Percentiles rank a stretch among this genome's conserved stretches.
Evolutionary conservation across 2,329 filamentous ascomycete genomes (phyloP).

Genomic region (Ophiobolus disseminans): DNA sequence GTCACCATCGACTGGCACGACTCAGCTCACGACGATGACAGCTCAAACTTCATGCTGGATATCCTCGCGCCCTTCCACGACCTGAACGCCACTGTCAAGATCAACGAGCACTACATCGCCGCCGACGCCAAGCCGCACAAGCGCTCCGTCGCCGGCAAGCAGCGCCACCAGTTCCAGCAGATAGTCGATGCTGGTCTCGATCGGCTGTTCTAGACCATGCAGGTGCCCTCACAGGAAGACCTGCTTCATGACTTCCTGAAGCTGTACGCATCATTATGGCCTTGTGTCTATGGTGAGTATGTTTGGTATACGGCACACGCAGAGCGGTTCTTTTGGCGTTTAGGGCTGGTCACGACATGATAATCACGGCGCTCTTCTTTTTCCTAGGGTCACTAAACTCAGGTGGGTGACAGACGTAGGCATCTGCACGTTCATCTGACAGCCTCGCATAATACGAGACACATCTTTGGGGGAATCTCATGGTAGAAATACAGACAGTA

Average conservation of each 20-base stretch:
- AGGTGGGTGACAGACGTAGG: too few species aligned
- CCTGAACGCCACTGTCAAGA: constrained; percentile 26
- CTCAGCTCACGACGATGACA: constrained; percentile 33
- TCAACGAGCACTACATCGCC: constrained; percentile 38
- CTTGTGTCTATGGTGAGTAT: too few species aligned
- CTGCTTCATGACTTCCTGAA: background rate
- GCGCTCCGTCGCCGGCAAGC: constrained; percentile 35
- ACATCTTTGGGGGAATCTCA: too few species aligned
- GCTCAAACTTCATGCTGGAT: constrained; percentile 27
- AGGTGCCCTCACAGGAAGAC: too few species aligned
- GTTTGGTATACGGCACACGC: background rate
- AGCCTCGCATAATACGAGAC: too few species aligned
- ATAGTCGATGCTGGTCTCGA: constrained; percentile 31
- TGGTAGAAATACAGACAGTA: too few species aligned
- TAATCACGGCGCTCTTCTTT: too few species aligned
- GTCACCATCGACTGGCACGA: constrained; percentile 45
- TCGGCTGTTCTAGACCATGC: constrained; percentile 16
- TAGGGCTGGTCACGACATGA: too few species aligned
- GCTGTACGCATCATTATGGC: too few species aligned
- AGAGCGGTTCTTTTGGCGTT: too few species aligned
- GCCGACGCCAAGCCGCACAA: constrained; percentile 29
- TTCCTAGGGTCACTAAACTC: too few species aligned
- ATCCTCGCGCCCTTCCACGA: constrained; percentile 30
- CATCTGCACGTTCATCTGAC: too few species aligned
- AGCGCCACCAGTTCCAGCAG: constrained; percentile 38